phyloP scores from a whole-genome alignment of 441 rosid species.

The Sinapis alba region DNA sequence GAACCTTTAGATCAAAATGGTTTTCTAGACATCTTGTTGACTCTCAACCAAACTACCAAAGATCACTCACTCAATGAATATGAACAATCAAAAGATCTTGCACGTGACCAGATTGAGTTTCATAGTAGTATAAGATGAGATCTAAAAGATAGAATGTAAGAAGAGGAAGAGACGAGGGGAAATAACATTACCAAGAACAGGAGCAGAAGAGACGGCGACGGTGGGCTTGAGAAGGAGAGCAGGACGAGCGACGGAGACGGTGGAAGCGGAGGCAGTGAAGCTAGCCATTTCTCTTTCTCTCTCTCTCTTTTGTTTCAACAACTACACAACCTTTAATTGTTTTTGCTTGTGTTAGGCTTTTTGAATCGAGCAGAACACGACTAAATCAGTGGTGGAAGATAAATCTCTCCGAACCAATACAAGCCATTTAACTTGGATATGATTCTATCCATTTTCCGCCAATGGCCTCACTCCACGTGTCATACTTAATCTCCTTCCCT shows the following conservation, averaged over 20 bases:
- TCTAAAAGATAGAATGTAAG: neutral
- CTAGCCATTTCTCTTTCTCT: constrained; percentile 35
- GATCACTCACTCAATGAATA: neutral
- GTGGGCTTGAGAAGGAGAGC: constrained; percentile 50
- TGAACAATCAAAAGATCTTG: constrained; percentile 22
- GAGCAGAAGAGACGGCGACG: constrained; percentile 47
- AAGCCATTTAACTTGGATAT: constrained; percentile 44
- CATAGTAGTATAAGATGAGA: constrained; percentile 10
- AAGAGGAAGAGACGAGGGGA: neutral
- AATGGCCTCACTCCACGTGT: constrained; percentile 62
- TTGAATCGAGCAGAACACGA: constrained; percentile 21
- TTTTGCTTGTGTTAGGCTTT: constrained; percentile 29
- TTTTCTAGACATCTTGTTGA: constrained; percentile 4
- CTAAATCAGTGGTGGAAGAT: constrained; percentile 27
- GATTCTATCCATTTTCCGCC: constrained; percentile 57
- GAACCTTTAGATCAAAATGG: neutral
- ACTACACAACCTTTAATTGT: constrained; percentile 9
- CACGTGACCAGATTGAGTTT: neutral
- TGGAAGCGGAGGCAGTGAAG: constrained; percentile 47
- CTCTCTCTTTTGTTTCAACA: constrained; percentile 35
- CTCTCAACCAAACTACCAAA: neutral
- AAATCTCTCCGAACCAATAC: constrained; percentile 23
- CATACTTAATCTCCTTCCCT: constrained; percentile 30
- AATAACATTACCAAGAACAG: constrained; percentile 56
- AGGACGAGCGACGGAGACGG: constrained; percentile 51